Evolutionary conservation across 2,329 filamentous ascomycete genomes (phyloP).

Genomic region (Pseudogymnoascus sp.): DNA sequence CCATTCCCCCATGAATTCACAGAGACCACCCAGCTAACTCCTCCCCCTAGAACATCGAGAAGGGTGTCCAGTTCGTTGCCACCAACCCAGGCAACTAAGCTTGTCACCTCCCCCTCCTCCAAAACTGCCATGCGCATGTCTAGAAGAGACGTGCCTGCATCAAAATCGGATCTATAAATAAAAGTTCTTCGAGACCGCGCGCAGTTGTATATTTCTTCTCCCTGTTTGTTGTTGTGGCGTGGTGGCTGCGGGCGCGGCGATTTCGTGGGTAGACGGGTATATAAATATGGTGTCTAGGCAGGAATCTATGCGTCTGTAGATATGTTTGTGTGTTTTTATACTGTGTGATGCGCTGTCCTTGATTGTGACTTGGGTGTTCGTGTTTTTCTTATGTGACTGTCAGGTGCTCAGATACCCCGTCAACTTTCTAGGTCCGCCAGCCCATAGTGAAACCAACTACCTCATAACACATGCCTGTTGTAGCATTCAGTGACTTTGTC

Average conservation of each 20-base stretch:
- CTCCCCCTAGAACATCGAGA: conserved; percentile 73
- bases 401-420: not conserved
- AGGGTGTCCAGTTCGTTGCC: conserved; percentile 64
- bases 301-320: conserved; percentile 8
- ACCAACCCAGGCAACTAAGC: conserved; percentile 55
- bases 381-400: not conserved
- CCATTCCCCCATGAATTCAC: conserved; percentile 5
- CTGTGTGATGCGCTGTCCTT: not conserved
- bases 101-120: not conserved
- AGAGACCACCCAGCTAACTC: conserved; percentile 20
- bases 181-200: conserved; percentile 4
- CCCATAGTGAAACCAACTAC: not conserved
- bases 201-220: conserved; percentile 9
- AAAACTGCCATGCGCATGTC: conserved; percentile 10
- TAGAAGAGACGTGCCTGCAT: conserved; percentile 8
- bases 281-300: conserved; percentile 11
- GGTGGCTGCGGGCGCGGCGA: not conserved
- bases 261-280: conserved; percentile 10
- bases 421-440: not conserved
- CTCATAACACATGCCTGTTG: not conserved
- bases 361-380: not conserved
- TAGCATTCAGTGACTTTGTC: not conserved
- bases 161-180: not conserved
- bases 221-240: conserved; percentile 9
- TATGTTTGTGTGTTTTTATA: not conserved